Conservation (phyloP, 2,329 filamentous ascomycete genomes). For the Falciphora oryzae region DNA sequence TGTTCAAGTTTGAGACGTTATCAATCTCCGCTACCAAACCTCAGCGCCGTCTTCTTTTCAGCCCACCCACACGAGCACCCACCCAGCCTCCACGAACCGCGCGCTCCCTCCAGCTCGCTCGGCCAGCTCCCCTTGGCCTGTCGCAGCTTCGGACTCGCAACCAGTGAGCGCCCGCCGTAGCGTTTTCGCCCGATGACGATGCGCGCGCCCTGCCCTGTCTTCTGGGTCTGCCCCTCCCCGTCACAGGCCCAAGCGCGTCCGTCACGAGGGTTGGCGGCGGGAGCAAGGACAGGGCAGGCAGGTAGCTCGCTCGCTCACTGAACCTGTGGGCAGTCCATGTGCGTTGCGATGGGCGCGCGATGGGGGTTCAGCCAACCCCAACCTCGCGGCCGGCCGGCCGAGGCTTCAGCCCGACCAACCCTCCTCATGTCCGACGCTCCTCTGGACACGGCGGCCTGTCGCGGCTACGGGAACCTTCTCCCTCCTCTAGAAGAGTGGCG, state of each 20-base stretch:
- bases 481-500: no score
- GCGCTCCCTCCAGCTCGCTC: no score
- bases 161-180: no score
- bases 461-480: background rate
- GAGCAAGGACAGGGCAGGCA: background rate
- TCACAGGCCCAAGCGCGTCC: background rate
- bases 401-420: background rate
- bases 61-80: background rate
- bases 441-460: no score
- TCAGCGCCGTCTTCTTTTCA: background rate
- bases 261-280: background rate
- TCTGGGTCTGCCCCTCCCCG: background rate
- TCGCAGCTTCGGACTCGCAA: background rate
- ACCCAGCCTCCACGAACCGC: background rate
- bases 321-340: background rate
- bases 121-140: background rate
- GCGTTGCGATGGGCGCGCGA: no score
- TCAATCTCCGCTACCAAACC: slow-evolving; percentile 1
- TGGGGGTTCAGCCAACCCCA: background rate
- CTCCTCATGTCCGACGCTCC: no score
- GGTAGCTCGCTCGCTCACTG: background rate
- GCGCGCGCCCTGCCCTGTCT: background rate
- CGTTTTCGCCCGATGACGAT: background rate
- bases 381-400: background rate
- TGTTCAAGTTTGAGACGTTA: background rate